Evolutionary conservation across 1,284 basidiomycete species (phyloP).

Genomic region (Golubevia pallescens): DNA sequence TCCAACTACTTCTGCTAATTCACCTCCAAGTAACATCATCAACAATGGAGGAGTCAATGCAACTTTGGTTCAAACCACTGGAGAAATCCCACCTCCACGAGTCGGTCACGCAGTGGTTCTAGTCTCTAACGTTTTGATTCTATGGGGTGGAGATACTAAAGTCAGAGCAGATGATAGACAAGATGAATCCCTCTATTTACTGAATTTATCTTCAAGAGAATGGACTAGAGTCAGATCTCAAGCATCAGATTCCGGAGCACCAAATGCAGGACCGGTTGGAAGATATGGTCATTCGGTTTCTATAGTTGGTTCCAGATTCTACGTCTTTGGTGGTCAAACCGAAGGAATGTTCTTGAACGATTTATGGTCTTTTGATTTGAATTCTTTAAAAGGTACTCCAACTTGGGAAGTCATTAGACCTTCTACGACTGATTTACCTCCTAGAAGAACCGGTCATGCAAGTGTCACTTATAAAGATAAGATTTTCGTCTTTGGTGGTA

Average conservation of each 20-base stretch:
- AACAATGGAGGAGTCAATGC: constrained; percentile 68
- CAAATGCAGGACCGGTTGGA: constrained; percentile 76
- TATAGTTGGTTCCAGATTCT: constrained; percentile 89
- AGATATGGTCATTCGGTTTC: constrained; percentile 95
- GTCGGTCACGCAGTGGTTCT: constrained; percentile 96
- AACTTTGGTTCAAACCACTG: constrained; percentile 72
- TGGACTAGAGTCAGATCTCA: constrained; percentile 80
- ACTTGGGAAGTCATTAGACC: constrained; percentile 78
- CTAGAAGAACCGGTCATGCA: constrained; percentile 89
- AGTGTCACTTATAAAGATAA: constrained; percentile 84
- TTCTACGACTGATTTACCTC: constrained; percentile 72
- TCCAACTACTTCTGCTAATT: constrained; percentile 2
- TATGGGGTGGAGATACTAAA: constrained; percentile 96
- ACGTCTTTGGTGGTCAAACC: constrained; percentile 96
- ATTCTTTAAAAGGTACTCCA: constrained; percentile 59
- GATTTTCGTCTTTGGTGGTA: constrained; percentile 93
- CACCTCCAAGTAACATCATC: constrained; percentile 9
- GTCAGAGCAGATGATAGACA: constrained; percentile 78
- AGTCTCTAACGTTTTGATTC: constrained; percentile 91
- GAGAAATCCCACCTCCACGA: constrained; percentile 85
- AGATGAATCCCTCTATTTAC: constrained; percentile 92
- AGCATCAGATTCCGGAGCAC: constrained; percentile 65
- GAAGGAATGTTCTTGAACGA: constrained; percentile 85
- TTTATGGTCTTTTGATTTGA: constrained; percentile 92
- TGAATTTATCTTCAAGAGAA: constrained; percentile 89